Evolutionary conservation across 108 stramenopile genomes (phyloP), one percentile per base, ranked within the genome.

Genomic region (Conticribra guillardii): DNA sequence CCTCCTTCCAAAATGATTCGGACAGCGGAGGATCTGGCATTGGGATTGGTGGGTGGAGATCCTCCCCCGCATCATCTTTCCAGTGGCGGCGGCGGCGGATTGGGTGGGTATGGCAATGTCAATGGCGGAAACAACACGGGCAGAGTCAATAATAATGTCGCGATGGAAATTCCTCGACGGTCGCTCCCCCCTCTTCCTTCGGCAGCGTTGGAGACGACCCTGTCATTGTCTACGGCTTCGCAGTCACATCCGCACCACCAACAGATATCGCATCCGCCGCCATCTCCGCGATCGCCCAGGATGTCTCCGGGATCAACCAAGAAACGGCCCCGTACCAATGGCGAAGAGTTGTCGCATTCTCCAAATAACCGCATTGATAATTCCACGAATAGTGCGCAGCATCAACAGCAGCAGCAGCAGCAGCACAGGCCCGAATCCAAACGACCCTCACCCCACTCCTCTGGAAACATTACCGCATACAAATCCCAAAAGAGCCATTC

Each of bases 261-360:
- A 21, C 33, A 50, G 21, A 11, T 18, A 24, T 33, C 44, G 19
- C 30, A 64, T 16, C 30, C 48, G 32, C 46, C 27, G 63, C 22
- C 49, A 28, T 48, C 31, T 41, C 37, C 8, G 37, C 37, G 11
- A 11, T 11, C 5, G 5, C 37, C 37, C 37, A 5, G 8, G 8
- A 5, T 11, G 8, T 41, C 37, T 11, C 37, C 37, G 37, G 37
- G 37, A 41, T 21, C 56, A 41, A 50, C 56, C 69, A 75, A 75
- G 46, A 77, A 69, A 53, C 76, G 76, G 51, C 76, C 76, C 4
- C 76, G 76, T 11, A 41, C 37, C 37, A n/a, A n/a, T n/a, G n/a
- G n/a, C n/a, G n/a, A n/a, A n/a, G n/a, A n/a, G n/a, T n/a, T n/a
- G n/a, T n/a, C n/a, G n/a, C n/a, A n/a, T n/a, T n/a, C n/a, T n/a